Conservation (phyloP, 441 rosid species). For the Dalechampia spathulata region DNA sequence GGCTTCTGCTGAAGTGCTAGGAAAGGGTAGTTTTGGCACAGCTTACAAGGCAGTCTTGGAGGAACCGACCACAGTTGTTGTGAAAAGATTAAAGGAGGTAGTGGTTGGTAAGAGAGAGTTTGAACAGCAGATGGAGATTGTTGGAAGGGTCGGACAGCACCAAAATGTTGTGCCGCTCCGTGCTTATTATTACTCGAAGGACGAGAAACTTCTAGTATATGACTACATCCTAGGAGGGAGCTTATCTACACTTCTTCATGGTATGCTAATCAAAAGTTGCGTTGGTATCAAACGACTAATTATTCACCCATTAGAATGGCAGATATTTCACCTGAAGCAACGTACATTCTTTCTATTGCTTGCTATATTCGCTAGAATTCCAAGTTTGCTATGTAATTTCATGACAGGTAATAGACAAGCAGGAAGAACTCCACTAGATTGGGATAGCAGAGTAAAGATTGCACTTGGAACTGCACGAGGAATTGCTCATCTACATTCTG, state of each 20-base stretch:
- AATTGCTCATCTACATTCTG: slow-evolving; percentile 52
- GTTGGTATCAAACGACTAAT: no score
- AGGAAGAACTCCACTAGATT: slow-evolving; percentile 67
- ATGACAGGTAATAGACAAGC: slow-evolving; percentile 61
- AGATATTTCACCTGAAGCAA: no score
- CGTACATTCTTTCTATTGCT: no score
- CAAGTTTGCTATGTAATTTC: neutral
- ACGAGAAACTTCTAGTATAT: slow-evolving; percentile 78
- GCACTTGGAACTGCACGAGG: slow-evolving; percentile 71
- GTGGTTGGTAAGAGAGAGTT: slow-evolving; percentile 62
- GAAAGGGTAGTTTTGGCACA: slow-evolving; percentile 88
- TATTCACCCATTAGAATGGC: no score
- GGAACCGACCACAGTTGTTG: slow-evolving; percentile 83
- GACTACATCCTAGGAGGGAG: slow-evolving; percentile 72
- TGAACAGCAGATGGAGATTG: slow-evolving; percentile 60
- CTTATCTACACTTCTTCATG: slow-evolving; percentile 78
- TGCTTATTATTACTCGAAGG: slow-evolving; percentile 83
- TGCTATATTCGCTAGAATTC: no score
- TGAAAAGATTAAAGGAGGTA: slow-evolving; percentile 81
- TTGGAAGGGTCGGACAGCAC: slow-evolving; percentile 60
- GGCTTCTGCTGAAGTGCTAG: slow-evolving; percentile 95
- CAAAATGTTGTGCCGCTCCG: slow-evolving; percentile 62
- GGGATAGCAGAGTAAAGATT: slow-evolving; percentile 71
- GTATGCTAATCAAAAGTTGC: no score
- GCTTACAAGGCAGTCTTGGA: slow-evolving; percentile 87